These are phyloP conservation scores for Tricholoma furcatifolium DNA, from an alignment of 768 basidiomycete species.

Conservation along the genomic window DNA sequence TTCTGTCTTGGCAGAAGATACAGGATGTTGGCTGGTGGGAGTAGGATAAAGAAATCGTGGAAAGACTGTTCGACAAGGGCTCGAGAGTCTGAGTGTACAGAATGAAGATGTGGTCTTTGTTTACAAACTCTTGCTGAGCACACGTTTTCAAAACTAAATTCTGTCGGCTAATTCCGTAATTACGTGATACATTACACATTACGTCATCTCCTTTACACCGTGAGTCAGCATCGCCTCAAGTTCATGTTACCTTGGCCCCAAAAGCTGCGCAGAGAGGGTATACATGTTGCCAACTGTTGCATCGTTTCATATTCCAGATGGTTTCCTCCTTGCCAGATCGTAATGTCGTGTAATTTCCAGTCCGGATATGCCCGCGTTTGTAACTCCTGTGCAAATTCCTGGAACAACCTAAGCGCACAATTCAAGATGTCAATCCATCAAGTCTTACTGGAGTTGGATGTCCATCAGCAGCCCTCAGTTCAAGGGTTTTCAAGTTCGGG, in stretches of 20 bases:
- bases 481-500: conserved; percentile 29
- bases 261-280: conserved; percentile 35
- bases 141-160: conserved; percentile 16
- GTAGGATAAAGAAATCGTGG: conserved; percentile 66
- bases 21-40: conserved; percentile 33
- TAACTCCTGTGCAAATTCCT: conserved; percentile 26
- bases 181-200: neutral
- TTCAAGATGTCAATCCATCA: neutral
- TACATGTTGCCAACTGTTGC: conserved; percentile 26
- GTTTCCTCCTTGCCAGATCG: conserved; percentile 34
- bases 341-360: conserved; percentile 37
- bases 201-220: neutral
- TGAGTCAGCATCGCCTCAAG: neutral
- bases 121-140: conserved; percentile 16
- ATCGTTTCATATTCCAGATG: conserved; percentile 30
- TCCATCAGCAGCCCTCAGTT: conserved; percentile 30
- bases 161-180: conserved; percentile 15
- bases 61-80: conserved; percentile 24
- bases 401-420: conserved; percentile 7
- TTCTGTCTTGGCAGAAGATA: conserved; percentile 72
- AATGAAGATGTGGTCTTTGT: conserved; percentile 25
- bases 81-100: neutral
- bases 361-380: conserved; percentile 24
- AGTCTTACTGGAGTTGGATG: conserved; percentile 8
- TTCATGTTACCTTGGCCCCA: conserved; percentile 25